Conservation (phyloP, 73 alveolate species). For the Stentor roeselii region DNA sequence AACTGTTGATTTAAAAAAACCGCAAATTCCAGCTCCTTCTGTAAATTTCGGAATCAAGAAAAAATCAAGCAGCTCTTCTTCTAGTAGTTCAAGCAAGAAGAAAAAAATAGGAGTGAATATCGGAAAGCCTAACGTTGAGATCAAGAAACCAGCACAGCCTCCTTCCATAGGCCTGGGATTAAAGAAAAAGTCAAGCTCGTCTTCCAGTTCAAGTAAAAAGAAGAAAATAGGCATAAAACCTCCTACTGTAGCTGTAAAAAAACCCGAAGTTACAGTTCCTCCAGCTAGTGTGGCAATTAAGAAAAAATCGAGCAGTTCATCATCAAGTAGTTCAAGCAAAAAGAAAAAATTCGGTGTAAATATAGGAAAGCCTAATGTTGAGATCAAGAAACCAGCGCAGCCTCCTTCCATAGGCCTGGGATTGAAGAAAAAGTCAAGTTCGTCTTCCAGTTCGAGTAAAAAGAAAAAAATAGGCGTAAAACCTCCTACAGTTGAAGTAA, state of each 20-base stretch:
- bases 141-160: neutral
- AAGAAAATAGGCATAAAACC: neutral
- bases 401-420: no score
- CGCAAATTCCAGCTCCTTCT: neutral
- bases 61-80: neutral
- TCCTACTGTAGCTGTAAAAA: neutral
- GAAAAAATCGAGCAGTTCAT: neutral
- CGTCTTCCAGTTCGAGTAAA: no score
- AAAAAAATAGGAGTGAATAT: neutral
- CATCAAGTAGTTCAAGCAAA: no score
- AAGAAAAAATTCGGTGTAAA: no score
- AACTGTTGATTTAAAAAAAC: neutral
- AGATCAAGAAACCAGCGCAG: no score
- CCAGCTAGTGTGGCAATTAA: neutral
- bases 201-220: neutral
- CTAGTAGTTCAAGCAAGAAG: neutral
- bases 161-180: neutral
- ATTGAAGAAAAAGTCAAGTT: no score
- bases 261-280: neutral
- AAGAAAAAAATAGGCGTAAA: neutral
- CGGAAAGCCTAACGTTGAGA: neutral
- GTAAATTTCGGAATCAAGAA: neutral
- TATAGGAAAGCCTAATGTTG: no score
- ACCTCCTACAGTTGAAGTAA: neutral
- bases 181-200: neutral